Conservation (phyloP, 2,329 filamentous ascomycete genomes). For the Pyricularia sp. region DNA sequence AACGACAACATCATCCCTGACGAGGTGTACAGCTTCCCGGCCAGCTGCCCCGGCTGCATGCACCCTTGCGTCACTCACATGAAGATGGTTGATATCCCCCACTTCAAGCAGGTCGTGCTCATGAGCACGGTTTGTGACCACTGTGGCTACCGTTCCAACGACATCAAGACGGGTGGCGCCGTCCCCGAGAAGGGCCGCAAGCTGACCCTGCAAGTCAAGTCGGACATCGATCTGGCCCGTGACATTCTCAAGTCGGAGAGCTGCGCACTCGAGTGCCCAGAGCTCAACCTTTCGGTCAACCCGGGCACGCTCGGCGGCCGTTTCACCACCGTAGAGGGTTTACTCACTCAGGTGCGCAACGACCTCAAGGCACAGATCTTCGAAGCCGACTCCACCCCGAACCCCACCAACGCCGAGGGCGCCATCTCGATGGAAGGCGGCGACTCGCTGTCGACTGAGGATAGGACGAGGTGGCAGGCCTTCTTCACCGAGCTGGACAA, state of each 20-base stretch:
- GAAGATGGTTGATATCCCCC: slow-evolving; percentile 97
- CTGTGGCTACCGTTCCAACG: slow-evolving; percentile 91
- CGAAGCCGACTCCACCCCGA: slow-evolving; percentile 7
- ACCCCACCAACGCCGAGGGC: slow-evolving; percentile 41
- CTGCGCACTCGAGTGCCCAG: slow-evolving; percentile 76
- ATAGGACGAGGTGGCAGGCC: slow-evolving; percentile 63
- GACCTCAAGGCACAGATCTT: slow-evolving; percentile 87
- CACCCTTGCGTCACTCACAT: slow-evolving; percentile 85
- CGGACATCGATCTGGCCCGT: slow-evolving; percentile 64
- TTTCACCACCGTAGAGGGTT: slow-evolving; percentile 93
- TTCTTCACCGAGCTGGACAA: slow-evolving; percentile 73
- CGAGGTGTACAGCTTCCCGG: slow-evolving; percentile 87
- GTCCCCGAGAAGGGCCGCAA: slow-evolving; percentile 79
- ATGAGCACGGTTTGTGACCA: slow-evolving; percentile 90
- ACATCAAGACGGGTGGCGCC: slow-evolving; percentile 94
- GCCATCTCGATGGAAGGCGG: slow-evolving; percentile 54
- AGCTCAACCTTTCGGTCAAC: slow-evolving; percentile 79
- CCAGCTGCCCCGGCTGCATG: slow-evolving; percentile 84
- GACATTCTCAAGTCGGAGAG: slow-evolving; percentile 97
- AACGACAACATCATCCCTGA: slow-evolving; percentile 83
- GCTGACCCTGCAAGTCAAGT: slow-evolving; percentile 68
- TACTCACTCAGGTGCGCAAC: slow-evolving; percentile 84
- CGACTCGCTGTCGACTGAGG: slow-evolving; percentile 61
- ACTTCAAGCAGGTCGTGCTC: slow-evolving; percentile 94
- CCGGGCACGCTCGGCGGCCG: slow-evolving; percentile 90